These are phyloP conservation scores for Comarum palustre DNA, from an alignment of 306 rosid genomes.

Conservation along the genomic window DNA sequence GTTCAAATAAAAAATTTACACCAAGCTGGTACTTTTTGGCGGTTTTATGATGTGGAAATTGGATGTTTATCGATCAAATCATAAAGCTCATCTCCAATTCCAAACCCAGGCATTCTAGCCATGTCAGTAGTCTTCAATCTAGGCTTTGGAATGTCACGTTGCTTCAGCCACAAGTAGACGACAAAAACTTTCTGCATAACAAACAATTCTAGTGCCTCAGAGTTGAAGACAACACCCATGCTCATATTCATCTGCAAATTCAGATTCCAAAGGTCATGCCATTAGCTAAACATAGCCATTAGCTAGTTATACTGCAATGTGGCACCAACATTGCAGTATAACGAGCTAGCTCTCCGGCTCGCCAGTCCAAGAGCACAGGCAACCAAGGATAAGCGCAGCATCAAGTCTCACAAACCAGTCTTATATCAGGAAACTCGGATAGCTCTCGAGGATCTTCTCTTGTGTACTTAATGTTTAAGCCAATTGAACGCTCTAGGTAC, in stretches of 20 bases:
- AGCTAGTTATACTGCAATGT: too few relatives aligned
- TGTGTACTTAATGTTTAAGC: conserved; percentile 69
- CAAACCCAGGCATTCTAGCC: conserved; percentile 99
- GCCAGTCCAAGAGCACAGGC: conserved; percentile 84
- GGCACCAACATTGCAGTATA: conserved; percentile 94
- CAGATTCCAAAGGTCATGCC: conserved; percentile 1
- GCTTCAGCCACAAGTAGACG: conserved; percentile 85
- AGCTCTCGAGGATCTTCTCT: conserved; percentile 76
- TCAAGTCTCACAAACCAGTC: conserved; percentile 97
- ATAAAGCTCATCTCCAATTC: conserved; percentile 75
- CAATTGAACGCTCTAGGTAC: conserved; percentile 72
- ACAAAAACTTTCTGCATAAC: conserved; percentile 74
- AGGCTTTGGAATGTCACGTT: conserved; percentile 73
- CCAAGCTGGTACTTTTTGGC: background rate
- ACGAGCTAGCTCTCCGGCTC: conserved; percentile 93
- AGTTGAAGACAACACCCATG: conserved; percentile 92
- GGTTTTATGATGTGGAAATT: conserved; percentile 35
- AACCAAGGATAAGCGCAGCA: conserved; percentile 81
- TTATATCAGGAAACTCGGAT: conserved; percentile 76
- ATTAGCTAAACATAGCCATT: conserved; percentile 13
- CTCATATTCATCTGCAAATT: conserved; percentile 73
- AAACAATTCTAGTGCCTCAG: conserved; percentile 85
- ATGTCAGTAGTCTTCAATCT: conserved; percentile 67
- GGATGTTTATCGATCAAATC: conserved; percentile 69
- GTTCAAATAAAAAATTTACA: background rate